Evolutionary conservation across 441 rosid genomes (phyloP).

Genomic region (Brassica hybrid): DNA sequence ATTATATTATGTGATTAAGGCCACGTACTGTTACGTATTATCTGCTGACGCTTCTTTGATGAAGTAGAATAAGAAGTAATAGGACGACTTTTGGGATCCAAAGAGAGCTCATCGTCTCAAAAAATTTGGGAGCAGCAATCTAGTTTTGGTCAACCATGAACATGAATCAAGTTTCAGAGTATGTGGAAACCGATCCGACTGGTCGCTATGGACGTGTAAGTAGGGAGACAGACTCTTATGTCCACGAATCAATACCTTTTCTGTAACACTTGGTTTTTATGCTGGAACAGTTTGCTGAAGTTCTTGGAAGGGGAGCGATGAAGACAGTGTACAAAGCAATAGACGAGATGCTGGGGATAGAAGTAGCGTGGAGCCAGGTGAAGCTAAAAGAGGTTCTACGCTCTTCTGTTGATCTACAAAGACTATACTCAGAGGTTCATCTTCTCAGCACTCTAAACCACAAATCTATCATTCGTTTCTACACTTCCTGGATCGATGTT

Average conservation of each 20-base stretch:
- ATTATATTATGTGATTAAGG: constrained; percentile 20
- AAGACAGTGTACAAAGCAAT: constrained; percentile 74
- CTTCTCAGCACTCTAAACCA: constrained; percentile 70
- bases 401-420: constrained; percentile 68
- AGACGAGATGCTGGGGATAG: constrained; percentile 66
- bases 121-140: constrained; percentile 28
- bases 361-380: constrained; percentile 80
- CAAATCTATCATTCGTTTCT: constrained; percentile 65
- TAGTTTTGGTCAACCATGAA: constrained; percentile 46
- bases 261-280: constrained; percentile 26
- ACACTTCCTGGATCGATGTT: constrained; percentile 70
- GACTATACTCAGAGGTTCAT: constrained; percentile 77
- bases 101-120: constrained; percentile 23
- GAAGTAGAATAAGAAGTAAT: constrained; percentile 28
- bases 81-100: constrained; percentile 34
- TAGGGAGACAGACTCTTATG: background rate
- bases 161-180: constrained; percentile 44
- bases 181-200: constrained; percentile 77
- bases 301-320: constrained; percentile 75
- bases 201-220: constrained; percentile 89
- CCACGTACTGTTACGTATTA: constrained; percentile 36
- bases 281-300: constrained; percentile 53
- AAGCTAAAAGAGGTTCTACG: constrained; percentile 62
- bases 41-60: constrained; percentile 32
- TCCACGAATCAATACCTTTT: constrained; percentile 15